phyloP scores from a whole-genome alignment of 2,329 filamentous ascomycete species.

The Exophiala dermatitidis region DNA sequence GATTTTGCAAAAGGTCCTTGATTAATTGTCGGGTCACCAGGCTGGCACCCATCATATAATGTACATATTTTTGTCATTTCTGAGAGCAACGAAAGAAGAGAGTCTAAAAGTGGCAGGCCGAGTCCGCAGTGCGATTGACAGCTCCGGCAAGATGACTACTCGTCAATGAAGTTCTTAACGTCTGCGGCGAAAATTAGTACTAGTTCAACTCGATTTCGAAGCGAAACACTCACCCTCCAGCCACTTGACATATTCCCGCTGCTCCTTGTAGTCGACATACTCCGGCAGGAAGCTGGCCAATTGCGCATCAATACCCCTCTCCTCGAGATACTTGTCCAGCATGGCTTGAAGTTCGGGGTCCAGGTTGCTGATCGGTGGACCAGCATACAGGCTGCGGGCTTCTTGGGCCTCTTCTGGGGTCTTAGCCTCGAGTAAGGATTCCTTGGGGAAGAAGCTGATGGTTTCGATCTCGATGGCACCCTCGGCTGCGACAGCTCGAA shows the following conservation, averaged over 20 bases:
- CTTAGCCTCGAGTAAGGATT: conserved; percentile 67
- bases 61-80: conserved; percentile 14
- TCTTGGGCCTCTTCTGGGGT: conserved; percentile 64
- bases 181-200: conserved; percentile 40
- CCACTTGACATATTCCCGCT: conserved; percentile 92
- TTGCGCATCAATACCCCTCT: conserved; percentile 80
- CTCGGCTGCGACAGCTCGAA: conserved; percentile 81
- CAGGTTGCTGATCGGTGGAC: conserved; percentile 85
- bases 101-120: conserved; percentile 7
- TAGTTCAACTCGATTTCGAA: not conserved
- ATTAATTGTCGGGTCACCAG: conserved; percentile 5
- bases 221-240: conserved; percentile 54
- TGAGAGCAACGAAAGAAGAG: conserved; percentile 15
- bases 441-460: conserved; percentile 62
- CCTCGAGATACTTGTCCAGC: conserved; percentile 88
- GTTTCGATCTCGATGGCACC: conserved; percentile 83
- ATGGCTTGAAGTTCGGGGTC: conserved; percentile 92
- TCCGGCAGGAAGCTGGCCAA: conserved; percentile 88
- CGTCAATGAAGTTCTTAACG: conserved; percentile 77
- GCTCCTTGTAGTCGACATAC: conserved; percentile 97
- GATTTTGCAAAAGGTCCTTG: conserved; percentile 4
- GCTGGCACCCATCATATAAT: conserved; percentile 11
- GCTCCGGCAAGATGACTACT: conserved; percentile 37
- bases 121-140: not conserved
- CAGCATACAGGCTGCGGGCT: conserved; percentile 55